Conservation (phyloP, 1,284 basidiomycete genomes). For the Ustilago xerochloae region DNA sequence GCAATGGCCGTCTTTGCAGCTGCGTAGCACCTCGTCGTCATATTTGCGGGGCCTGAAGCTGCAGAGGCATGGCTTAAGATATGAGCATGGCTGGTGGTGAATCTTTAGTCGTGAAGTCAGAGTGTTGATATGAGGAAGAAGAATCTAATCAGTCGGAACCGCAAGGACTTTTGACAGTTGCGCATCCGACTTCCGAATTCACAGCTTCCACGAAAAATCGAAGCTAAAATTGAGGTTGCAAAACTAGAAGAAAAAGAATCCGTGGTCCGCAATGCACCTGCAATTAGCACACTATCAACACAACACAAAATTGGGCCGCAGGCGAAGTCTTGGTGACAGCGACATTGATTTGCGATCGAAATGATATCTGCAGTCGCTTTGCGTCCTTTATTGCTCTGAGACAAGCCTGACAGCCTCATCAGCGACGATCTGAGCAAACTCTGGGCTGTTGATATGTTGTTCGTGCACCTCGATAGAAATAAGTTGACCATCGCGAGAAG, state of each 20-base stretch:
- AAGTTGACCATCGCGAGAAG: not conserved
- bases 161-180: too few relatives aligned
- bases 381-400: not conserved
- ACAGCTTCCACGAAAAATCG: too few relatives aligned
- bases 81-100: not conserved
- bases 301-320: too few relatives aligned
- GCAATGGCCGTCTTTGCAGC: not conserved
- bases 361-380: not conserved
- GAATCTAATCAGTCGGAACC: too few relatives aligned
- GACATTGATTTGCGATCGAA: too few relatives aligned
- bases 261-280: too few relatives aligned
- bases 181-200: too few relatives aligned
- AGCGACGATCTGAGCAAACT: constrained; percentile 25
- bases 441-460: constrained; percentile 36
- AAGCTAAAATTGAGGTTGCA: too few relatives aligned
- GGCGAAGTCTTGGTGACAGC: too few relatives aligned
- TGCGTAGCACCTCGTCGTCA: constrained; percentile 8
- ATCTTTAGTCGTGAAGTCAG: not conserved
- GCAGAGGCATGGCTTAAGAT: not conserved
- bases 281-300: too few relatives aligned
- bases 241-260: too few relatives aligned
- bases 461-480: constrained; percentile 8
- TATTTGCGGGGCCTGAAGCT: not conserved
- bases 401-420: constrained; percentile 4
- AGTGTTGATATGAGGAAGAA: too few relatives aligned